Evolutionary conservation across 129 eudicot genomes (phyloP).

Genomic region (Flaveria ramosissima): DNA sequence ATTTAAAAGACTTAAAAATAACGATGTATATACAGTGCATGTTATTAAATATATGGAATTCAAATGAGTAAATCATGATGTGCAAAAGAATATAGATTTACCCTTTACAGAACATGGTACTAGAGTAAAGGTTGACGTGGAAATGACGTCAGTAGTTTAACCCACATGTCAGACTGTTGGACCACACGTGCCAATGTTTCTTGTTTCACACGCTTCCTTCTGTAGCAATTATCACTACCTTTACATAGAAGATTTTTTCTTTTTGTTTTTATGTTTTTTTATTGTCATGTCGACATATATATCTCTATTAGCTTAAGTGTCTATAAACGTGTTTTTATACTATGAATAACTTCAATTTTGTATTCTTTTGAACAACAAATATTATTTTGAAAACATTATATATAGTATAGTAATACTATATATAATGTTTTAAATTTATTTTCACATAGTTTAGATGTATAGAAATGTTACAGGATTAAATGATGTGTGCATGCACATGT

Average conservation of each 20-base stretch:
- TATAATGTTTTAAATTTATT: no score
- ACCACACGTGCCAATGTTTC: constrained; percentile 50
- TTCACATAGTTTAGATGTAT: background rate
- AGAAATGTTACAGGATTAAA: background rate
- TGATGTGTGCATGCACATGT: background rate
- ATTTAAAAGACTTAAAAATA: no score
- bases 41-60: no score
- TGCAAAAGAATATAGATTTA: background rate
- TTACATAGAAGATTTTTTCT: constrained; percentile 33
- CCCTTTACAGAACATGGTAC: background rate
- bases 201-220: constrained; percentile 47
- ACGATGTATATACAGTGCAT: no score
- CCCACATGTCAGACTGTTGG: constrained; percentile 36
- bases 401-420: no score
- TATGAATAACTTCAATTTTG: background rate
- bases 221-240: constrained; percentile 33
- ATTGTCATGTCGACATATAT: background rate
- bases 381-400: background rate
- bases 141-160: constrained; percentile 26
- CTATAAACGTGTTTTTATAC: background rate
- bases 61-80: background rate
- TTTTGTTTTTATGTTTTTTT: background rate
- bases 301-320: background rate
- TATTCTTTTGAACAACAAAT: background rate
- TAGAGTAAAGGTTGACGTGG: constrained; percentile 24